A percentile compares a stretch with the other conserved stretches of the same genome.
These are phyloP conservation scores for Coprinopsis cinerea DNA, from an alignment of 768 basidiomycete species.

Conservation along the genomic window DNA sequence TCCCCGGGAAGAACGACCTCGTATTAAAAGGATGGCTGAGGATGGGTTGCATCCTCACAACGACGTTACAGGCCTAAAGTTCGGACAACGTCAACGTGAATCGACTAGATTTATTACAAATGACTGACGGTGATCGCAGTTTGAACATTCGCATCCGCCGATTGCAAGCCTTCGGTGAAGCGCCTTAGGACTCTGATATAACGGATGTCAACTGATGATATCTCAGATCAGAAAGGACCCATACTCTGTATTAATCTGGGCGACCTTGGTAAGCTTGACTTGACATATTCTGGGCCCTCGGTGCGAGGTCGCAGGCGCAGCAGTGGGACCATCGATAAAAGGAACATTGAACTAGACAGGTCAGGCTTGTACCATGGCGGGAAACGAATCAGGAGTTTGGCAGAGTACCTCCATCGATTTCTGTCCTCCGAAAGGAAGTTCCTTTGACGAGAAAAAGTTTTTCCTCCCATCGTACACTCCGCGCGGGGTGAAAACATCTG, in stretches of 20 bases:
- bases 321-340: slow-evolving; percentile 28
- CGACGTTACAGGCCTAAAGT: slow-evolving; percentile 65
- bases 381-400: background rate
- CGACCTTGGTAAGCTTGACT: slow-evolving; percentile 55
- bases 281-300: slow-evolving; percentile 60
- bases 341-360: slow-evolving; percentile 54
- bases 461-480: slow-evolving; percentile 77
- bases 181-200: slow-evolving; percentile 49
- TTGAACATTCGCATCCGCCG: slow-evolving; percentile 55
- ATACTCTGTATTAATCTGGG: slow-evolving; percentile 34
- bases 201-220: background rate
- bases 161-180: slow-evolving; percentile 57
- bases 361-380: background rate
- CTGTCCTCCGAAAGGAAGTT: slow-evolving; percentile 48
- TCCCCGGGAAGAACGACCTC: slow-evolving; percentile 68
- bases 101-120: background rate
- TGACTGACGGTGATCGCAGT: slow-evolving; percentile 53
- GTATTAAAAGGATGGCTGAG: slow-evolving; percentile 69
- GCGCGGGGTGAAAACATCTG: slow-evolving; percentile 57
- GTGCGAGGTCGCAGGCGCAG: slow-evolving; percentile 20
- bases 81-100: background rate
- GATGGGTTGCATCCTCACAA: slow-evolving; percentile 74
- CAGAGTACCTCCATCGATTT: slow-evolving; percentile 45
- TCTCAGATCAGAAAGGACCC: background rate
- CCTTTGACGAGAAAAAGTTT: slow-evolving; percentile 56